Evolutionary conservation across 208 protist species (phyloP), one percentile per base, ranked within the genome.

Genomic region (Leishmania martiniquensis): DNA sequence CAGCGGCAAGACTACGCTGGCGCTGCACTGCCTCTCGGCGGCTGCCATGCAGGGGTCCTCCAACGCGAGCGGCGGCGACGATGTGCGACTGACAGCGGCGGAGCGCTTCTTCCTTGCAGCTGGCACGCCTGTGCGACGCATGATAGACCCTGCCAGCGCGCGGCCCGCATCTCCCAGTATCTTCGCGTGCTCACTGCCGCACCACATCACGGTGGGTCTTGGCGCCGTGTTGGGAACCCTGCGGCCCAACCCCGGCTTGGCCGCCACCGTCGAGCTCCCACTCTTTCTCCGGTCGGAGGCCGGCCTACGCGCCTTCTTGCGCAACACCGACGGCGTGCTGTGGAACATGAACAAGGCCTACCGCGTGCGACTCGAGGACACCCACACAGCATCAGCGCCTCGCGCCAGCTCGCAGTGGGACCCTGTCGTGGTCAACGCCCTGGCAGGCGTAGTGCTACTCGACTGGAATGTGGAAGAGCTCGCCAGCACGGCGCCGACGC

Each of bases 1-100:
- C 57, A 86, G 85, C 67, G 91, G 91, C 5, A 95, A 95, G 82
- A 95, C 91, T 0, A 95, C 91, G 2, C 85, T 95, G 32, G 91
- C 91, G 25, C 80, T 95, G n/a, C 91, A 95, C 81, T 91, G 87
- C 63, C 77, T 93, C 7, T 77, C 85, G 25, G 54, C 82, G 1
- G 66, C 68, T 0, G 42, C 34, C 4, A 39, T 4, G 10, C 25
- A 68, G 15, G 66, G 25, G 55, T 44, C 45, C 25, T 4, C 45
- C 45, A 55, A n/a, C 47, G 59, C 42, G 42, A 37, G 44, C 44
- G n/a, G 44, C 66, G 47, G 15, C 59, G 2, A 5, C 49, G 59
- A 7, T n/a, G 55, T 92, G 63, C 73, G 51, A 47, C 70, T 95
- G 22, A 87, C 88, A 9, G 91, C 89, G 15, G 68, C 84, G 13